Evolutionary conservation across 345 rosid species (phyloP), one percentile per base, ranked within the genome.

Genomic region (Populus euphratica): DNA sequence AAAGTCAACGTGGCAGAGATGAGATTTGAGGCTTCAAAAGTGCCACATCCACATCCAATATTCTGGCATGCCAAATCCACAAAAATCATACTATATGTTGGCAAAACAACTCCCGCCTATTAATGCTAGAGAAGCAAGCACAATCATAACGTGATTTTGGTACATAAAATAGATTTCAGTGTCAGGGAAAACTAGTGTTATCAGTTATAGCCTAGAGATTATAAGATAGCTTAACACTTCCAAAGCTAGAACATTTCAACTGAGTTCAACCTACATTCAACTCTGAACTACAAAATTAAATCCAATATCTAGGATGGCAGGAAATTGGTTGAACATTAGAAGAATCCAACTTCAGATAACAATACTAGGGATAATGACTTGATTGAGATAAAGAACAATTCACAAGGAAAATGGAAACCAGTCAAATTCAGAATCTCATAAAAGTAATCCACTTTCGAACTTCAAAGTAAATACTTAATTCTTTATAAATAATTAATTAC

Each of bases 401-500:
- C 16, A 21, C 18, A 17, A 2, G 29, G 33, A 44, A 68, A 20
- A 54, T 41, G 47, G 54, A n/a, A 41, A 7, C 14, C 21, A 50
- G 5, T 8, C 56, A 47, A 71, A 36, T 36, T 49, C 6, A 43
- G 16, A 61, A 23, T 54, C 70, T 11, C 36, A 12, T 18, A 49
- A 68, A 69, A 35, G 17, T 1, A 33, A 25, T 21, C 52, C 25
- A 31, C 27, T 29, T 35, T 33, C 14, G 38, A 31, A 67, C 31
- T 54, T 56, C 65, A 54, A 29, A 36, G 33, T 54, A 31, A 29
- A 65, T 36, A 16, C 17, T 69, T 52, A n/a, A 10, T 59, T 59
- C 29, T 59, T 56, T 59, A n/a, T n/a, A 70, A 65, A 18, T 11
- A 44, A 47, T 17, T 61, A 41, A 79, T 80, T 68, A 83, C 96